A percentile compares a stretch with the other conserved stretches of the same genome.
Evolutionary conservation across 345 rosid genomes (phyloP).

Genomic region (Eucalyptus melliodora): DNA sequence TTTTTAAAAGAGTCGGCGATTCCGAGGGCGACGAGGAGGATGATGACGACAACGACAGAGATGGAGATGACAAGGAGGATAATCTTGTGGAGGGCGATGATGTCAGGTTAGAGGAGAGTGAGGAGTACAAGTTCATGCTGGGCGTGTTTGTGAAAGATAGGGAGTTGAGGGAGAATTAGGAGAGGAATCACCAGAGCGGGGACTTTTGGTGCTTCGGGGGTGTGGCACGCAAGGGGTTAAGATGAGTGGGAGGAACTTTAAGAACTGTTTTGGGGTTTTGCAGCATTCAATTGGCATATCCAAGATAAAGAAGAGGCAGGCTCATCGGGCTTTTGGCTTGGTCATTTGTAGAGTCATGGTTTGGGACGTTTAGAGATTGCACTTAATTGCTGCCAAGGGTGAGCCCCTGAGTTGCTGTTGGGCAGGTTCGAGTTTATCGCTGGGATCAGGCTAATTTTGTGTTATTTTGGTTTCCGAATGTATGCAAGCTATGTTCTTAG

Average conservation of each 20-base stretch:
- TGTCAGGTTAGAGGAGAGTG: constrained; percentile 4
- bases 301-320: constrained; percentile 36
- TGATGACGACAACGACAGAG: background rate
- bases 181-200: constrained; percentile 28
- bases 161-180: constrained; percentile 45
- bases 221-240: constrained; percentile 36
- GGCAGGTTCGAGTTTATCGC: background rate
- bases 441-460: background rate
- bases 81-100: constrained; percentile 11
- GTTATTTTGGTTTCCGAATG: background rate
- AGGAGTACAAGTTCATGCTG: constrained; percentile 28
- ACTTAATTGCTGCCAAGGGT: constrained; percentile 17
- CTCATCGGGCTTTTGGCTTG: constrained; percentile 54
- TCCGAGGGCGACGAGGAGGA: constrained; percentile 2
- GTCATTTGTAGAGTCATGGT: constrained; percentile 68
- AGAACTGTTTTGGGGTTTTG: constrained; percentile 41
- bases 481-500: background rate
- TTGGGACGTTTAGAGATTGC: constrained; percentile 45
- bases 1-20: constrained; percentile 5
- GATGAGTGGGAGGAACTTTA: constrained; percentile 26
- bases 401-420: constrained; percentile 7
- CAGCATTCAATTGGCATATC: constrained; percentile 38
- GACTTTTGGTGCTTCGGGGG: constrained; percentile 49
- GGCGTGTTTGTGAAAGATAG: constrained; percentile 25
- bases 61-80: background rate